These are phyloP conservation scores for Magnolia officinalis DNA, from an alignment of 164 flowering plant genomes.

Conservation along the genomic window DNA sequence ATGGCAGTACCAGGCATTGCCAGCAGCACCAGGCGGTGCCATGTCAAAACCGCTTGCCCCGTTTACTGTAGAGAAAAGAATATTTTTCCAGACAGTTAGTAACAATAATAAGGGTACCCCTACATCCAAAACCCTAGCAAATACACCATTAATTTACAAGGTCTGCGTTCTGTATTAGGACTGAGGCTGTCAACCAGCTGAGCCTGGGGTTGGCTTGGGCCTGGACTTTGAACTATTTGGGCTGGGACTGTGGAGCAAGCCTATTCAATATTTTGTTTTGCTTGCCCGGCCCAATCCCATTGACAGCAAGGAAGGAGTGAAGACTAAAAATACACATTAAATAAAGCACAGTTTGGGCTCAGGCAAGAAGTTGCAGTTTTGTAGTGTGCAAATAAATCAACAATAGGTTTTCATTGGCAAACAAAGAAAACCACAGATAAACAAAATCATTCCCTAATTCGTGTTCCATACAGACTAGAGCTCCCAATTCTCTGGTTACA, in stretches of 20 bases:
- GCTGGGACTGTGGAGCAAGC: neutral
- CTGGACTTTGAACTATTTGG: neutral
- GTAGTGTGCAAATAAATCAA: no score
- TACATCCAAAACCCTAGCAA: neutral
- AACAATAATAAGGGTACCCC: neutral
- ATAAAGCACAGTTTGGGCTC: no score
- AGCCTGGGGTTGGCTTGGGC: neutral
- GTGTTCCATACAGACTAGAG: neutral
- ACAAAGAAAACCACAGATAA: neutral
- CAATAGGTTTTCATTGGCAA: no score
- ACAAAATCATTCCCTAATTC: neutral
- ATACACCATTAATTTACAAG: neutral
- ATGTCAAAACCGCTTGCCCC: conserved; percentile 85
- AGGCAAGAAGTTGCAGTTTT: no score
- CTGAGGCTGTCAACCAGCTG: neutral
- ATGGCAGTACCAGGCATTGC: conserved; percentile 36
- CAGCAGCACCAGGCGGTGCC: conserved; percentile 59
- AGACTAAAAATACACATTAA: no score
- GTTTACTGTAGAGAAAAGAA: conserved; percentile 44
- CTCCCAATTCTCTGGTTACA: neutral
- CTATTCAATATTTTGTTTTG: no score
- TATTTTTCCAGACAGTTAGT: conserved; percentile 4
- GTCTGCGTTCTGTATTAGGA: neutral
- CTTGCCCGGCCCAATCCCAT: no score
- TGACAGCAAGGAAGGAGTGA: no score